Evolutionary conservation across 2,329 filamentous ascomycete species (phyloP), one percentile per base, ranked within the genome.

Genomic region (Colletotrichum orbiculare): DNA sequence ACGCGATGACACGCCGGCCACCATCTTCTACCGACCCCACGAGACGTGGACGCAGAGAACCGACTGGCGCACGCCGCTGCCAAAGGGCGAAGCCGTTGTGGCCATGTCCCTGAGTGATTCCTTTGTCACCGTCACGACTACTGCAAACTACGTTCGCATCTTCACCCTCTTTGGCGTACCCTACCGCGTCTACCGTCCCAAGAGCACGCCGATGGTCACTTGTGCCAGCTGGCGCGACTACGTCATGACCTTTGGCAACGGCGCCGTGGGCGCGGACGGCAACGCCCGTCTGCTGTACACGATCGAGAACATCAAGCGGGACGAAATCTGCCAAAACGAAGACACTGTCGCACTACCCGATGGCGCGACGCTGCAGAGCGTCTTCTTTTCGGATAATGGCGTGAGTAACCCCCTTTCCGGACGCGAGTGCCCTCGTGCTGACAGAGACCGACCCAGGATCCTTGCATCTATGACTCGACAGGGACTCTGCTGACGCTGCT

Each of bases 221-320:
- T 99, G 96, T 73, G 93, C 94, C 1, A 95, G 93, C 71, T 98
- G 93, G 92, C 87, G 91, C 69, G 94, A 99, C 81, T 98, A 98
- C 76, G 90, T 99, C n/a, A 86, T 98, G 74, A 97, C 94, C 0
- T 88, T 99, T 70, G 95, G 95, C 58, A 99, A 99, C 72, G 96
- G 96, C 0, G 89, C 96, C 0, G 86, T 97, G 39, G 89, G 89
- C 11, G 87, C 89, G 9, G 90, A 96, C 73, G 95, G 96, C 15
- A 87, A 84, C 61, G 89, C 93, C 1, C 89, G 90, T 47, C 85
- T 99, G 34, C 82, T 92, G 8, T 99, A 98, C 80, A 94, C 92
- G 0, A 95, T 99, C 71, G 93, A 98, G 74, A 97, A 99, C 74
- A 87, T 98, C 70, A 96, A 96, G 78, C 87, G 92, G 52, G 94